Evolutionary conservation across 2,329 filamentous ascomycete species (phyloP).

Genomic region (Phaeophleospora eucalypticola): DNA sequence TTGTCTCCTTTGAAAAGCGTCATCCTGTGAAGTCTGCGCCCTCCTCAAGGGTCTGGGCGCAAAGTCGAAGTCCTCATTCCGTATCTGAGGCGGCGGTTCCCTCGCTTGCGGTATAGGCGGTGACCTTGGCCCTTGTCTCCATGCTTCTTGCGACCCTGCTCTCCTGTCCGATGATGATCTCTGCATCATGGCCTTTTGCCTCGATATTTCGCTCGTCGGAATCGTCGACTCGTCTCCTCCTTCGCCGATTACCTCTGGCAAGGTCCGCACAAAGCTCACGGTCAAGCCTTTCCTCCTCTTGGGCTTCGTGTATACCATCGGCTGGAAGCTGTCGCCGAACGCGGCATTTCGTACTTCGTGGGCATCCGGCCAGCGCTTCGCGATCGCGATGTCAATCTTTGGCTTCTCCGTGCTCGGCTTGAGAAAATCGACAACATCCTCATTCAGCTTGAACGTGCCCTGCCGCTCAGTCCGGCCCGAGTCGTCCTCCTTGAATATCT

Average conservation of each 20-base stretch:
- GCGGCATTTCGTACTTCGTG: conserved; percentile 36
- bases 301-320: conserved; percentile 27
- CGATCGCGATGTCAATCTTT: conserved; percentile 48
- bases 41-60: conserved; percentile 19
- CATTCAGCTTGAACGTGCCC: conserved; percentile 32
- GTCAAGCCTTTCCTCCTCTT: conserved; percentile 62
- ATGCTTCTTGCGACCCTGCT: conserved; percentile 14
- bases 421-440: conserved; percentile 56
- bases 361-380: conserved; percentile 50
- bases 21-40: conserved; percentile 24
- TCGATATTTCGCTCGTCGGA: conserved; percentile 67
- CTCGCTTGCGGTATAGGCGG: conserved; percentile 12
- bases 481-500: conserved; percentile 28
- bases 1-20: conserved; percentile 25
- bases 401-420: conserved; percentile 50
- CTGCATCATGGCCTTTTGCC: conserved; percentile 42
- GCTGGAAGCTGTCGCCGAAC: conserved; percentile 11
- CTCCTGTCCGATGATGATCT: conserved; percentile 28
- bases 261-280: conserved; percentile 69
- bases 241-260: conserved; percentile 80
- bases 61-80: conserved; percentile 14
- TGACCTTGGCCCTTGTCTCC: conserved; percentile 8
- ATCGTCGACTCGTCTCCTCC: conserved; percentile 81
- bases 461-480: conserved; percentile 3
- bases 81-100: not conserved